Evolutionary conservation across 352 stramenopile species (phyloP), one percentile per base, ranked within the genome.

Genomic region (Phytophthora aleatoria): DNA sequence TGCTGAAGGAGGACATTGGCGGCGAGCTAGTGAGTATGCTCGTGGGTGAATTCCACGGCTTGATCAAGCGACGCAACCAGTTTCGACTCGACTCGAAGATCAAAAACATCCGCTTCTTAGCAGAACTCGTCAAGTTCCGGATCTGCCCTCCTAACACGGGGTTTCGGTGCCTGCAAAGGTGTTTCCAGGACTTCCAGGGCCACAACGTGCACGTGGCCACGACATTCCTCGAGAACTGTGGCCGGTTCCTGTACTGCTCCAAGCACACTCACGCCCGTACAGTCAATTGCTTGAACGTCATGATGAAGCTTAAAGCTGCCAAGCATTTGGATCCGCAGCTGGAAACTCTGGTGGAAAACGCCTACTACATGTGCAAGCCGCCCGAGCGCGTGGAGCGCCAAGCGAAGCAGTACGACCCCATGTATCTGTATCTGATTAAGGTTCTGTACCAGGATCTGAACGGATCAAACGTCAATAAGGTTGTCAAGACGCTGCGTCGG

Each of bases 91-190:
- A 99, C 73, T 96, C 88, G 54, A 96, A 98, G 62, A 84, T 99
- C 55, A 95, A 97, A 62, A 99, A 98, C 71, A 97, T 97, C 26
- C 82, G 95, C 5, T 99, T 98, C 52, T 81, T 99, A 16, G 94
- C 91, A 0, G 97, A 99, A 74, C 69, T 99, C 0, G 96, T 98
- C 12, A 99, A 99, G 63, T 99, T 99, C 55, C 85, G 90, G 47
- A 84, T 99, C 11, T 98, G 95, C 33, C 96, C 97, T 39, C 97
- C 97, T 5, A 97, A 98, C 33, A 88, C 98, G 16, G 90, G 90
- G 31, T 97, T 99, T 45, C 86, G 91, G 24, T 98, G 95, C 50
- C 76, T 99, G 9, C 92, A 96, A 64, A 84, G 90, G 45, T 99
- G 96, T 71, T 91, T 99, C 38, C 72, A 92, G 56, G 97, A 99